Evolutionary conservation across 2,329 filamentous ascomycete genomes (phyloP).

Genomic region (Penicillium sp.): DNA sequence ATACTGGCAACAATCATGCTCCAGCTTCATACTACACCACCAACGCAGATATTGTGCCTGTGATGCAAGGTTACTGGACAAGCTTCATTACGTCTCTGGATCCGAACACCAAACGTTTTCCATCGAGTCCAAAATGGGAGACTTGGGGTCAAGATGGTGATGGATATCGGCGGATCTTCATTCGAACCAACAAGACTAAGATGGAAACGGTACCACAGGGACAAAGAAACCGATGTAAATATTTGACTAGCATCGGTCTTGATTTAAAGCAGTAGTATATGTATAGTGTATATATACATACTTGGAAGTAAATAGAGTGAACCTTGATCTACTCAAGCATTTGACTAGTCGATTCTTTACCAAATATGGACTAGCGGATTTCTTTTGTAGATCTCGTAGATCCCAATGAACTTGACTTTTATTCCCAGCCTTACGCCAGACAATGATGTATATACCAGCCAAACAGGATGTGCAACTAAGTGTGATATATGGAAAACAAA

Average conservation of each 20-base stretch:
- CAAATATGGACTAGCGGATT: neutral
- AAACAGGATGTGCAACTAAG: conserved; percentile 8
- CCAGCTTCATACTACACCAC: conserved; percentile 57
- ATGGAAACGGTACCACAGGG: conserved; percentile 47
- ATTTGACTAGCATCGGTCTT: conserved; percentile 50
- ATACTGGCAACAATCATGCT: conserved; percentile 45
- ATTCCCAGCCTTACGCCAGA: conserved; percentile 22
- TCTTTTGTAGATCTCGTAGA: neutral
- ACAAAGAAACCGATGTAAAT: conserved; percentile 48
- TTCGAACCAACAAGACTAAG: conserved; percentile 45
- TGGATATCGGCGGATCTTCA: conserved; percentile 40
- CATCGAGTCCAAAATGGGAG: conserved; percentile 53
- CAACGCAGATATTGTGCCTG: conserved; percentile 58
- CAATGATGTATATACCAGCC: conserved; percentile 19
- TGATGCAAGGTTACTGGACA: conserved; percentile 70
- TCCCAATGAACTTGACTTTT: conserved; percentile 19
- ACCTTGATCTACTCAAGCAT: neutral
- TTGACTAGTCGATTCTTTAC: neutral
- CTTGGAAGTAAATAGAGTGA: neutral
- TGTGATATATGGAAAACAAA: conserved; percentile 14
- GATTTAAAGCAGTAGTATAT: conserved; percentile 47
- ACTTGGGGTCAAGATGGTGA: conserved; percentile 37
- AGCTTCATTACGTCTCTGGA: conserved; percentile 67
- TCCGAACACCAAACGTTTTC: conserved; percentile 58
- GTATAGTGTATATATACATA: neutral